These are phyloP conservation scores for Microsporum ferrugineum DNA, from an alignment of 2,329 filamentous ascomycete species.

Conservation along the genomic window DNA sequence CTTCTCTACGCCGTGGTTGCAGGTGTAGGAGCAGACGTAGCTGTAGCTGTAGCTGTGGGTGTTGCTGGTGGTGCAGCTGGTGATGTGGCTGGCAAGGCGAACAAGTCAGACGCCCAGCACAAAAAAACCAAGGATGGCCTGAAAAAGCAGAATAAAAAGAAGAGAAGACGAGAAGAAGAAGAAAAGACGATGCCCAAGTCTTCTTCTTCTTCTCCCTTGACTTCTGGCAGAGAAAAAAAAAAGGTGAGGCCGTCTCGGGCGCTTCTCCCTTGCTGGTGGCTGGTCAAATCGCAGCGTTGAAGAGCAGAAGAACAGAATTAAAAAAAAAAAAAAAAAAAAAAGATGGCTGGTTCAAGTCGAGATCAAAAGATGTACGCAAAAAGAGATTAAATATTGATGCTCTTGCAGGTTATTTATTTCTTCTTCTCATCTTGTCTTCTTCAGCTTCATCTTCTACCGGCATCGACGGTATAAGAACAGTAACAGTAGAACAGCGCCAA, in stretches of 20 bases:
- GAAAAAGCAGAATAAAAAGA: not conserved
- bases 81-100: not conserved
- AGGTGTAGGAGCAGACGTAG: not conserved
- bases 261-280: slow-evolving; percentile 6
- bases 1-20: not conserved
- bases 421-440: too few relatives aligned
- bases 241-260: not conserved
- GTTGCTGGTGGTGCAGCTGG: not conserved
- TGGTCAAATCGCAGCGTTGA: slow-evolving; percentile 9
- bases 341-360: slow-evolving; percentile 9
- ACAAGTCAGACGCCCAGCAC: not conserved
- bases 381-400: not conserved
- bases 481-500: not conserved
- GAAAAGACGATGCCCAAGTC: not conserved
- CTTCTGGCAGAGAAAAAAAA: too few relatives aligned
- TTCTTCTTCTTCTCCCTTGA: not conserved
- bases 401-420: too few relatives aligned
- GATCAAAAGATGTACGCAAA: not conserved
- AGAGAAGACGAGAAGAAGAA: not conserved
- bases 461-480: not conserved
- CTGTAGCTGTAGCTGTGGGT: not conserved
- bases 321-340: not conserved
- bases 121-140: not conserved
- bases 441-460: too few relatives aligned
- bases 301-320: not conserved